These are phyloP conservation scores for Arctostaphylos glauca DNA, from an alignment of 148 eudicot species.

Conservation along the genomic window DNA sequence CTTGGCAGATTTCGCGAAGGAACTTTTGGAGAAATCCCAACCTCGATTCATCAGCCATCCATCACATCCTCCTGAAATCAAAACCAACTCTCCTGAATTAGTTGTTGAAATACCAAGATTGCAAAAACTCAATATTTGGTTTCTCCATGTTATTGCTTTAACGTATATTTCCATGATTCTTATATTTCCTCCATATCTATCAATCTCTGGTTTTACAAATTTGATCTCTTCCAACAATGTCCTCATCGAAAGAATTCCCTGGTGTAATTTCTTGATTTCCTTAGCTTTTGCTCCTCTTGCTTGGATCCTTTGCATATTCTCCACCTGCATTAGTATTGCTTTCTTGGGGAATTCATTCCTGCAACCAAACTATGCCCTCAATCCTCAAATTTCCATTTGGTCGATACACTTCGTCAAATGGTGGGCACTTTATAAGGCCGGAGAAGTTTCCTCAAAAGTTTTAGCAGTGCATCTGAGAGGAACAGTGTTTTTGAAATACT, in stretches of 20 bases:
- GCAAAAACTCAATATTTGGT: constrained; percentile 24
- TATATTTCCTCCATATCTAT: constrained; percentile 35
- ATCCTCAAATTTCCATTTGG: constrained; percentile 42
- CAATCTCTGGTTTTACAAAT: constrained; percentile 29
- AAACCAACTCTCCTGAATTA: constrained; percentile 17
- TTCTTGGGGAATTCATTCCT: constrained; percentile 45
- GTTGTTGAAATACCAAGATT: constrained; percentile 29
- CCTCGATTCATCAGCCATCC: constrained; percentile 24
- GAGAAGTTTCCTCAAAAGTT: constrained; percentile 42
- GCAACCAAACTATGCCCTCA: constrained; percentile 50
- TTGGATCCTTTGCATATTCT: constrained; percentile 44
- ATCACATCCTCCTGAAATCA: constrained; percentile 17
- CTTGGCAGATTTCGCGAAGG: constrained; percentile 42
- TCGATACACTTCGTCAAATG: constrained; percentile 42
- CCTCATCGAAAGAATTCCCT: constrained; percentile 3
- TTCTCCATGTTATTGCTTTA: constrained; percentile 37
- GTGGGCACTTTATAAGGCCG: constrained; percentile 58
- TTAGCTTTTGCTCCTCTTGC: constrained; percentile 41
- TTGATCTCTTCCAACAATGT: constrained; percentile 13
- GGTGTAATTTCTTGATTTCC: constrained; percentile 28
- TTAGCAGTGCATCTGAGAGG: constrained; percentile 55
- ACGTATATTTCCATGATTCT: constrained; percentile 31
- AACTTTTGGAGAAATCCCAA: constrained; percentile 35
- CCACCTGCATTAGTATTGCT: constrained; percentile 35
- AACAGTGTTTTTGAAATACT: constrained; percentile 40